Evolutionary conservation across 1,139 yeast species (phyloP).

Genomic region (Spathaspora sp.): DNA sequence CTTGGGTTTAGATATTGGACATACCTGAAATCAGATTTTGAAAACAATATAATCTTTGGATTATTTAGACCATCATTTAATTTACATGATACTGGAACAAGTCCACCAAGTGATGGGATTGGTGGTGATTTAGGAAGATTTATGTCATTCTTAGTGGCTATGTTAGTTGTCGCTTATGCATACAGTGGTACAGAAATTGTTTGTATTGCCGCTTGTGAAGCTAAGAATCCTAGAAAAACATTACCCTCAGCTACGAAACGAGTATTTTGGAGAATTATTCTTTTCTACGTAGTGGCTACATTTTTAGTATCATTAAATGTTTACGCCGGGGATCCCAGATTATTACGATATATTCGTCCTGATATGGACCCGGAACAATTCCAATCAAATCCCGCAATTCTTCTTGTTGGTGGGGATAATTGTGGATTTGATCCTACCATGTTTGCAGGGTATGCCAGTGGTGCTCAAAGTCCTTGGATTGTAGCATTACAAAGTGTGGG

Average conservation of each 20-base stretch:
- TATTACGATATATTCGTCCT: slow-evolving; percentile 51
- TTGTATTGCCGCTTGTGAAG: slow-evolving; percentile 84
- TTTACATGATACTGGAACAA: slow-evolving; percentile 51
- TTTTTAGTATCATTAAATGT: slow-evolving; percentile 70
- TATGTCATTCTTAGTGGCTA: slow-evolving; percentile 62
- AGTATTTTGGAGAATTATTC: slow-evolving; percentile 69
- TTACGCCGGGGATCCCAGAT: slow-evolving; percentile 74
- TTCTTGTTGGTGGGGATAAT: slow-evolving; percentile 40
- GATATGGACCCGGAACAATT: slow-evolving; percentile 27
- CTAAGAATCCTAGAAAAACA: slow-evolving; percentile 75
- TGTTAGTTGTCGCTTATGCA: slow-evolving; percentile 66
- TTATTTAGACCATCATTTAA: slow-evolving; percentile 72
- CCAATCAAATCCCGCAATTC: slow-evolving; percentile 31
- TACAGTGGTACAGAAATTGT: slow-evolving; percentile 83
- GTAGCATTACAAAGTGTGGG: slow-evolving; percentile 75
- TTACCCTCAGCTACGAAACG: slow-evolving; percentile 76
- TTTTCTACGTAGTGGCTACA: slow-evolving; percentile 69
- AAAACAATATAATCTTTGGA: slow-evolving; percentile 58
- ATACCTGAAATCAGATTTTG: slow-evolving; percentile 46
- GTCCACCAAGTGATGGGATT: slow-evolving; percentile 46
- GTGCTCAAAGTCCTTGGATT: slow-evolving; percentile 76
- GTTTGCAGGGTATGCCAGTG: slow-evolving; percentile 54
- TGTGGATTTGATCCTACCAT: slow-evolving; percentile 32
- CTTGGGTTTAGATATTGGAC: slow-evolving; percentile 74
- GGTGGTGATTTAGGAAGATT: slow-evolving; percentile 67